Base-by-base conservation (phyloP, 768 basidiomycete species). In the Naganishia vaughanmartiniae region DNA sequence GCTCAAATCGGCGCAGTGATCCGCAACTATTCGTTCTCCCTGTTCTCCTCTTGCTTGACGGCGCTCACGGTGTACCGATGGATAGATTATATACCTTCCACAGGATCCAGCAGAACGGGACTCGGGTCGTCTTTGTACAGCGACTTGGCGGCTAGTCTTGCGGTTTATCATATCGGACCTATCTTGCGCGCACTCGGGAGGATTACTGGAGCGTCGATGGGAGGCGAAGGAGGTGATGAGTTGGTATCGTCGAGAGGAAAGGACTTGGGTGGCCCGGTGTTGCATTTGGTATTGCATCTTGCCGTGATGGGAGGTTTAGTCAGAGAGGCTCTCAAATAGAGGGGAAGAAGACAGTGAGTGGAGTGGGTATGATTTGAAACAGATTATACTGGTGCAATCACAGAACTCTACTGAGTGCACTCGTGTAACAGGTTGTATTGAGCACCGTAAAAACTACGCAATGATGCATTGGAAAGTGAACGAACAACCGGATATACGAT, bases 121-220 rank as follows among this genome's bases (percentile, higher is more conserved):
- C 45, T 53, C 30, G 57, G 57, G 15, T 31, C 39, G 6, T 48
- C 39, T 3, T 26, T 54, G 21, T 46, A 42, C 53, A 68, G 55
- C 31, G 68, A 69, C 31, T 46, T 69, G 54, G 68, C 68, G 3
- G 33, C 33, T 11, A 60, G 57, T 45, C 28, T 70, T 21, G 58
- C 60, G 57, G 42, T 65, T 24, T 70, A 70, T 45, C 69, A 70
- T 31, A 28, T 70, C 34, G 69, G 57, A 42, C 69, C 69, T 1
- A 70, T 70, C 51, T 54, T 17, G 58, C 21, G 69, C 19, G 69
- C 69, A 15, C 12, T 48, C 11, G 60, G 36, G 11, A 65, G 69
- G 69, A 60, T 70, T 24, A 7, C 11, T 33, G 63, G 46, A 3
- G 34, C 45, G 19, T 28, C 28, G 30, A 14, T 17, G 19, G 34